Evolutionary conservation across 352 stramenopile species (phyloP).

Genomic region (Aphanomyces invadans): DNA sequence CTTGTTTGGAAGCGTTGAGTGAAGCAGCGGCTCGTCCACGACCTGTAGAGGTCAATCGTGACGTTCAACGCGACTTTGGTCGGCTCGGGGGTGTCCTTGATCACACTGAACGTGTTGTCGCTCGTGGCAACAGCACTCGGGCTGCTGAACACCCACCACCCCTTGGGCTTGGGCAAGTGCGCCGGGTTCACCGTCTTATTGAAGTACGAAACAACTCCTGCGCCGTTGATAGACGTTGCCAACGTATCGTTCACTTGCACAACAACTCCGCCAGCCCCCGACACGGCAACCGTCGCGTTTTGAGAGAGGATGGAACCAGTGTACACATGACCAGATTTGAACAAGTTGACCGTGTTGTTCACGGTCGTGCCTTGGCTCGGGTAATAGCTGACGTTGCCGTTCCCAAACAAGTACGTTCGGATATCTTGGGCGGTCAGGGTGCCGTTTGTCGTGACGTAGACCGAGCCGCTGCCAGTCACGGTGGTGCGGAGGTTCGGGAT

Average conservation of each 20-base stretch:
- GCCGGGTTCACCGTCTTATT: slow-evolving; percentile 13
- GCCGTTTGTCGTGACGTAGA: background rate
- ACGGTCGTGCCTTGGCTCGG: background rate
- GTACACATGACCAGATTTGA: background rate
- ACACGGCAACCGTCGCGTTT: background rate
- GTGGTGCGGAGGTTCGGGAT: background rate
- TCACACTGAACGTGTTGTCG: slow-evolving; percentile 12
- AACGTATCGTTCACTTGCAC: slow-evolving; percentile 13
- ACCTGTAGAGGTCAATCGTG: background rate
- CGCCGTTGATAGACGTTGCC: background rate
- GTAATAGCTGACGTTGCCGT: slow-evolving; percentile 16
- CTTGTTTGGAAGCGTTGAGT: background rate
- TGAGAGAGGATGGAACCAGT: slow-evolving; percentile 8
- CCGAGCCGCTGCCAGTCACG: background rate
- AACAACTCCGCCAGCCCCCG: background rate
- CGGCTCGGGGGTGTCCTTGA: background rate
- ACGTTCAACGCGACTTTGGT: background rate
- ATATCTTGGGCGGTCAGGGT: background rate
- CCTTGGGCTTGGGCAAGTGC: slow-evolving; percentile 16
- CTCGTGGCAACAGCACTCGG: background rate
- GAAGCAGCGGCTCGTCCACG: background rate
- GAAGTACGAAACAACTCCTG: slow-evolving; percentile 7
- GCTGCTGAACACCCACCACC: background rate
- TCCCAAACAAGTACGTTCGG: background rate
- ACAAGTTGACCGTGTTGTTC: slow-evolving; percentile 1